A percentile compares a stretch with the other conserved stretches of the same genome.
phyloP scores from a whole-genome alignment of 495 filamentous ascomycete species.

The Aspergillus affinis region DNA sequence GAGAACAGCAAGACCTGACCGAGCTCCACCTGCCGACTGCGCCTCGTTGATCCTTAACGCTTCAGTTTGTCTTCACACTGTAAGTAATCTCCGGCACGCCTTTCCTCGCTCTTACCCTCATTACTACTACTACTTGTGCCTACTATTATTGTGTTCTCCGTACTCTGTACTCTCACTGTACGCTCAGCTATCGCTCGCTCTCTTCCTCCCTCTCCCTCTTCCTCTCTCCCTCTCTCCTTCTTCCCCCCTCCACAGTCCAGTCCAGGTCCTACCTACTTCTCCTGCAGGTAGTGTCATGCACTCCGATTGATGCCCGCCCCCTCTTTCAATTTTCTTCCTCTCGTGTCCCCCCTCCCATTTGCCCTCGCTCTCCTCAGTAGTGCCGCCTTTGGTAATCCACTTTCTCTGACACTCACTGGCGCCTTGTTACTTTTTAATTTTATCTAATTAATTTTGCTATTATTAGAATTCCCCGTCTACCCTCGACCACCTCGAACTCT shows the following conservation, averaged over 20 bases:
- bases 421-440: slow-evolving; percentile 8
- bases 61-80: slow-evolving; percentile 16
- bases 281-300: slow-evolving; percentile 13
- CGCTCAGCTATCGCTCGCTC: too few relatives aligned
- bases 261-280: slow-evolving; percentile 7
- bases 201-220: slow-evolving; percentile 6
- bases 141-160: too few relatives aligned
- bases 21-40: slow-evolving; percentile 27
- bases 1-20: slow-evolving; percentile 6
- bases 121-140: too few relatives aligned
- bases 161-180: too few relatives aligned
- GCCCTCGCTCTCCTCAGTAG: neutral
- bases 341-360: neutral
- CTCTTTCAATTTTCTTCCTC: slow-evolving; percentile 6
- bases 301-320: slow-evolving; percentile 7
- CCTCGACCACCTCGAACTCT: slow-evolving; percentile 26
- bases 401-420: slow-evolving; percentile 27
- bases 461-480: slow-evolving; percentile 36
- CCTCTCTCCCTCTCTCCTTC: slow-evolving; percentile 3
- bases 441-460: slow-evolving; percentile 29
- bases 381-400: slow-evolving; percentile 22
- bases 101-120: neutral
- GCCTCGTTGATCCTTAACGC: slow-evolving; percentile 33
- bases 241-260: slow-evolving; percentile 17
- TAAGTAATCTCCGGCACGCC: slow-evolving; percentile 22